Evolutionary conservation across 148 eudicot genomes (phyloP).

Genomic region (Rhododendron kiyosumense): DNA sequence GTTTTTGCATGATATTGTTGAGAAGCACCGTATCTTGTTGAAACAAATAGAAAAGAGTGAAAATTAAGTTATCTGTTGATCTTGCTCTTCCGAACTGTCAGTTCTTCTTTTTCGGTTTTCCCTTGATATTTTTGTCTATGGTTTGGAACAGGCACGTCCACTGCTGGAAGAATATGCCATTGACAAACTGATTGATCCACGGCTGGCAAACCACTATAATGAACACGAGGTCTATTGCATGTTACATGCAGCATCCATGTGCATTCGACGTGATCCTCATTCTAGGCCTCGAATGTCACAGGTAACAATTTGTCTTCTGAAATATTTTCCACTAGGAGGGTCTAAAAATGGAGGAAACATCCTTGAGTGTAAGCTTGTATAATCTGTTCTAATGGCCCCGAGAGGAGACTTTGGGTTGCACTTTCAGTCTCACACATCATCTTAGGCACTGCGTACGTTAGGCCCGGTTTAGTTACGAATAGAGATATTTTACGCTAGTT

Average conservation of each 20-base stretch:
- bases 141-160: conserved; percentile 66
- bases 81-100: not conserved
- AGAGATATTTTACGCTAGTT: not conserved
- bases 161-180: conserved; percentile 59
- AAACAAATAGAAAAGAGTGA: not conserved
- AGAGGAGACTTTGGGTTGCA: not conserved
- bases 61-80: not conserved
- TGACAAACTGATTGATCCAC: conserved; percentile 69
- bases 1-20: not conserved
- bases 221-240: conserved; percentile 69
- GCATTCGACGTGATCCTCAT: conserved; percentile 81
- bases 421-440: not conserved
- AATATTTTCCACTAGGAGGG: not conserved
- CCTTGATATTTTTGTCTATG: not conserved
- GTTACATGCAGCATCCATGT: conserved; percentile 89
- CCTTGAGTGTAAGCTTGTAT: not conserved
- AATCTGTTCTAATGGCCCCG: not conserved
- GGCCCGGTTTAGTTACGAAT: not conserved
- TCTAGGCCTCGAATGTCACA: conserved; percentile 93
- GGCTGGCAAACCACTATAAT: conserved; percentile 44
- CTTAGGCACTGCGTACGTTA: not conserved
- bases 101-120: not conserved
- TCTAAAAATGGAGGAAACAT: not conserved
- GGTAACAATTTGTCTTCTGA: conserved; percentile 26
- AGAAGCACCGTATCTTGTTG: not conserved